Base-by-base conservation (phyloP, 2,329 filamentous ascomycete species). In the Aspergillus sp. region DNA sequence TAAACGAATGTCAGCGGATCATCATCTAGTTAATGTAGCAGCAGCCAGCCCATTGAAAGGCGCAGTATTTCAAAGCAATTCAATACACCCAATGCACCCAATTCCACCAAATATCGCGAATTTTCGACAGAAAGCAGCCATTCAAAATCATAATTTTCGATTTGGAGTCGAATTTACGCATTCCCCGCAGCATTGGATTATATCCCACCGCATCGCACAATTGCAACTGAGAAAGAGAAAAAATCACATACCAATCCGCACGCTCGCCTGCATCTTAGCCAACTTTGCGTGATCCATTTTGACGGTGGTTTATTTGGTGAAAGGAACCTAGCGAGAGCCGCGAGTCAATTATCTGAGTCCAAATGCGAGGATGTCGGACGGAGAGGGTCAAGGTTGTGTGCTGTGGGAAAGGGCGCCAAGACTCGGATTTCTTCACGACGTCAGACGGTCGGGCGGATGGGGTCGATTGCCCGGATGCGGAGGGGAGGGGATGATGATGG, bases 231-330 rank as follows among this genome's bases (percentile, higher is more conserved):
- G 56, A 56, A 52, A 57, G 56, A 57, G 52, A 57, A 57, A 57
- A 57, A 19, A 17, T 42, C 41, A 86, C 88, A 71, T 86, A 90
- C 89, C 89, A 80, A 88, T 90, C 76, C 85, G 83, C 74, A 84
- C 83, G 70, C 82, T 83, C 78, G 82, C 80, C 78, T 87, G 84
- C 82, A 87, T 83, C 75, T 78, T 84, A 75, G 83, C 83, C 73
- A 87, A 77, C 82, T 87, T 87, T 76, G 84, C 84, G 72, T 82
- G 79, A 83, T 87, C 84, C 85, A 87, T 86, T 69, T 70, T 82
- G 75, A 75, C 72, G 73, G 68, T 72, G 30, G 54, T 61, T 54
- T 49, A 62, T 66, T 67, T 61, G 56, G 56, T 12, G n/a, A n/a
- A 15, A 20, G 53, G 51, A 65, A 60, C 58, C 61, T 62, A 59